phyloP scores from a whole-genome alignment of 306 rosid genomes.

The Pachyrhizus erosus region DNA sequence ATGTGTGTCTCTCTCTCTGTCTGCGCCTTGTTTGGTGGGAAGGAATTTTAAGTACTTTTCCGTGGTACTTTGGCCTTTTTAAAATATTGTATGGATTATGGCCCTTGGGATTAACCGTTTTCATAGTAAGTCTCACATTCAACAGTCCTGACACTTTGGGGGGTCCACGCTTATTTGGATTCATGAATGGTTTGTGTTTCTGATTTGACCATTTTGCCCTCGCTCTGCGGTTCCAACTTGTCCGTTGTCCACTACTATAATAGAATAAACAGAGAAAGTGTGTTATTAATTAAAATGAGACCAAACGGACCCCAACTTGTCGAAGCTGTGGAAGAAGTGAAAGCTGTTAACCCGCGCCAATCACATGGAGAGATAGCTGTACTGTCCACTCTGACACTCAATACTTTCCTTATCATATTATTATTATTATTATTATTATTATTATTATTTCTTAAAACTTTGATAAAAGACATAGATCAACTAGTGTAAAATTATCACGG shows the following conservation, averaged over 20 bases:
- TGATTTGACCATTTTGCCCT: constrained; percentile 28
- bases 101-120: constrained; percentile 25
- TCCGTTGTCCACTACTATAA: background rate
- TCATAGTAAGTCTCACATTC: constrained; percentile 45
- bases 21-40: constrained; percentile 40
- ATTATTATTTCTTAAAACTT: no score
- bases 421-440: background rate
- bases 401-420: constrained; percentile 37
- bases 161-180: constrained; percentile 39
- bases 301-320: constrained; percentile 12
- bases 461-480: no score
- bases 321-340: background rate
- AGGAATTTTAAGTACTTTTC: constrained; percentile 52
- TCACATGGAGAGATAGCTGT: constrained; percentile 22
- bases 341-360: constrained; percentile 29
- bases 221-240: background rate
- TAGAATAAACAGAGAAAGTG: background rate
- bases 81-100: background rate
- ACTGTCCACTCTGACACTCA: constrained; percentile 44
- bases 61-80: constrained; percentile 63
- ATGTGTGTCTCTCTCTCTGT: constrained; percentile 12
- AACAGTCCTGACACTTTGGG: constrained; percentile 48
- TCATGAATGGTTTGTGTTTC: background rate
- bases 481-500: no score
- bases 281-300: constrained; percentile 14